Conservation (phyloP, 2,329 filamentous ascomycete species). For the Plectosphaerella plurivora region DNA sequence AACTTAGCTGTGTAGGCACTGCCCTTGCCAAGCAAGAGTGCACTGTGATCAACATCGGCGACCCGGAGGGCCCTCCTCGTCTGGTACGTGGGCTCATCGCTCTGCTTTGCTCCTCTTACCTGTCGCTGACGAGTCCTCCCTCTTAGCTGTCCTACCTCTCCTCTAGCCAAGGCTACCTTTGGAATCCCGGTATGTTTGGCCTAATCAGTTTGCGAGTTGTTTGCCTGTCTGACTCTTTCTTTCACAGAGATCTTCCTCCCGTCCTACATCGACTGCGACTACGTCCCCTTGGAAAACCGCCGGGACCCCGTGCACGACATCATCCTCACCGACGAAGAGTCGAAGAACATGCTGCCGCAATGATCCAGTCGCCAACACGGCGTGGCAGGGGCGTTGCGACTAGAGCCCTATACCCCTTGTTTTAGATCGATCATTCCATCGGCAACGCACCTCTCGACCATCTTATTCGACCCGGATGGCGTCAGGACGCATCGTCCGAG, state of each 20-base stretch:
- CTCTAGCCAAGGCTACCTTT: constrained; percentile 74
- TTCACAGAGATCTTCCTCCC: constrained; percentile 71
- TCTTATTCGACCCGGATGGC: constrained; percentile 8
- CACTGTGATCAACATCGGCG: constrained; percentile 75
- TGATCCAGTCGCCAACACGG: constrained; percentile 23
- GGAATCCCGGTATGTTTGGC: constrained; percentile 64
- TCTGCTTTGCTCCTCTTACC: not conserved
- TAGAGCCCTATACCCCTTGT: not conserved
- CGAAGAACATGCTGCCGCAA: constrained; percentile 62
- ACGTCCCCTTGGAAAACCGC: constrained; percentile 68
- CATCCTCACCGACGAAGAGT: constrained; percentile 71
- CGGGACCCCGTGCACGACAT: constrained; percentile 78
- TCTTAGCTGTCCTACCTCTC: constrained; percentile 72
- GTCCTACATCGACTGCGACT: constrained; percentile 71
- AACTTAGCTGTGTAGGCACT: constrained; percentile 48
- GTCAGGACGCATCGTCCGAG: constrained; percentile 5
- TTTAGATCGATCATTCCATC: constrained; percentile 19
- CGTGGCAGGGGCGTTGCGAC: not conserved
- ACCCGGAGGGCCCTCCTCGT: constrained; percentile 66
- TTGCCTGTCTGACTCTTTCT: not conserved
- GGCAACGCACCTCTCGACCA: constrained; percentile 6
- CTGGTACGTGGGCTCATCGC: constrained; percentile 48
- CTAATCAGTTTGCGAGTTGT: not conserved
- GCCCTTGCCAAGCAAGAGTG: constrained; percentile 71
- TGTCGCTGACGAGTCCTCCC: not conserved